Evolutionary conservation across 768 basidiomycete species (phyloP).

Genomic region (Inosperma sp.): DNA sequence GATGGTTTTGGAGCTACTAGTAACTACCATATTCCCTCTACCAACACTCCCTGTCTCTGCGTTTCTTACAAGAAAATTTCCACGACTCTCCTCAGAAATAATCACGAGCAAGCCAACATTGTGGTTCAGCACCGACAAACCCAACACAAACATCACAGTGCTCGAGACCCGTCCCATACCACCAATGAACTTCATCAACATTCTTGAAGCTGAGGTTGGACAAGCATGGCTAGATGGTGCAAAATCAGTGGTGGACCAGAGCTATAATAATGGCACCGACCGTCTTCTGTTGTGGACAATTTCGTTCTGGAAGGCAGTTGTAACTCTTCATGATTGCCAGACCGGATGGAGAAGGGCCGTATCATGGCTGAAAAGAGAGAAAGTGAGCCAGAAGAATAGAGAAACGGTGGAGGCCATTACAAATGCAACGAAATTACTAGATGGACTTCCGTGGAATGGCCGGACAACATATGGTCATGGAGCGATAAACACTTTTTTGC

Average conservation of each 20-base stretch:
- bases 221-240: constrained; percentile 13
- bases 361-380: not conserved
- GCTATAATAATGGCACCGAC: constrained; percentile 7
- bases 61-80: not conserved
- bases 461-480: not conserved
- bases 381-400: not conserved
- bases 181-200: not conserved
- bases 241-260: constrained; percentile 10
- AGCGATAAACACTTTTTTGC: not conserved
- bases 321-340: not conserved
- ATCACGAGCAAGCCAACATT: not conserved
- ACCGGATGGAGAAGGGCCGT: not conserved
- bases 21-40: not conserved
- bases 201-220: not conserved
- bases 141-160: not conserved
- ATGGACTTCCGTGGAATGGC: not conserved
- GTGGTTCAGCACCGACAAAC: not conserved
- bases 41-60: not conserved
- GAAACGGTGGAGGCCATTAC: not conserved
- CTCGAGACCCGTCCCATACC: constrained; percentile 1
- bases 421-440: not conserved
- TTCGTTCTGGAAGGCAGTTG: not conserved
- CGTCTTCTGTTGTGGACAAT: constrained; percentile 11
- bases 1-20: not conserved
- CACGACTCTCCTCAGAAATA: constrained; percentile 4